Conservation (phyloP, 768 basidiomycete genomes). For the Termitomyces titanicus region DNA sequence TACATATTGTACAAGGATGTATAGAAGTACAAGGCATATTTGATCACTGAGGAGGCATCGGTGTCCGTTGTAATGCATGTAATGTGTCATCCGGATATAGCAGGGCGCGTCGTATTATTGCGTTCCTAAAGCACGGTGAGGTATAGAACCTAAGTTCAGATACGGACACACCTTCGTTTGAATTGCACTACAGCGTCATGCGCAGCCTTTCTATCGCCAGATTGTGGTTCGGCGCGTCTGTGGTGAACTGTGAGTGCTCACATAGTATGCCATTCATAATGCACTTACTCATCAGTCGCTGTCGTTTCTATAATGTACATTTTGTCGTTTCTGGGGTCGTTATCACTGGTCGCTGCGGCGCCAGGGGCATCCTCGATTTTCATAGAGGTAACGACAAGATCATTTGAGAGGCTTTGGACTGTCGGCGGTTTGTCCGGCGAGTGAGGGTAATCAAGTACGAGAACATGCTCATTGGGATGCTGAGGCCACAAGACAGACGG, state of each 20-base stretch:
- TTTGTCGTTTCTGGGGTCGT: constrained; percentile 48
- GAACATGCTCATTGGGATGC: constrained; percentile 61
- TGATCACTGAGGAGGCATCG: constrained; percentile 3
- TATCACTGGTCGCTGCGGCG: constrained; percentile 46
- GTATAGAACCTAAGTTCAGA: background rate
- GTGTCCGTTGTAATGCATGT: background rate
- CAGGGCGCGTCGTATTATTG: constrained; percentile 52
- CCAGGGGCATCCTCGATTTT: constrained; percentile 74
- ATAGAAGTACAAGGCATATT: background rate
- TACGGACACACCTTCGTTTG: constrained; percentile 53
- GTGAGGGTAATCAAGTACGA: constrained; percentile 72
- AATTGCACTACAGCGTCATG: constrained; percentile 55
- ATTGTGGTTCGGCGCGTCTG: constrained; percentile 22
- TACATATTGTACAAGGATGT: background rate
- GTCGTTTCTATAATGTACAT: constrained; percentile 79
- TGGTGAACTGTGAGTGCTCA: background rate
- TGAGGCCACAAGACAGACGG: constrained; percentile 62
- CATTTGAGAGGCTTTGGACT: constrained; percentile 48
- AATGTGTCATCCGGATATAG: constrained; percentile 37
- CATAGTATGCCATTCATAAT: background rate
- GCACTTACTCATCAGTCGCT: constrained; percentile 37
- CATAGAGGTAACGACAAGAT: constrained; percentile 49
- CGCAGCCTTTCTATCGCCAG: constrained; percentile 42
- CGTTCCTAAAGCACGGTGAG: constrained; percentile 36
- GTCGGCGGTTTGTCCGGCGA: constrained; percentile 32